A percentile compares a stretch with the other conserved stretches of the same genome.
phyloP scores from a whole-genome alignment of 2,329 filamentous ascomycete species.

The Hypoxylon sp. region DNA sequence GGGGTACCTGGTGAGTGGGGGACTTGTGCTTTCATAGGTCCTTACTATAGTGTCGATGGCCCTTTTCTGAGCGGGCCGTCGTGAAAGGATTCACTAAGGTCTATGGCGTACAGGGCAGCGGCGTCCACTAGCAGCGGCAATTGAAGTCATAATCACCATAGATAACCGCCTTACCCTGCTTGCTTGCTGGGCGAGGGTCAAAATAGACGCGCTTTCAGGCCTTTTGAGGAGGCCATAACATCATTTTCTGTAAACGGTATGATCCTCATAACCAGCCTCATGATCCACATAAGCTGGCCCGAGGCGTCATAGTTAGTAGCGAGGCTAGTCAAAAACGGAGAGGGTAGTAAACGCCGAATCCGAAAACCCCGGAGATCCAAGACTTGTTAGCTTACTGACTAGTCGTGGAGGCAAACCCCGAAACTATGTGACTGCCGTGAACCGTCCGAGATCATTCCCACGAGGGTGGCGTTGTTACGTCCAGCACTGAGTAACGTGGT shows the following conservation, averaged over 20 bases:
- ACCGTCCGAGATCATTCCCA: constrained; percentile 17
- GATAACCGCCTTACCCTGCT: constrained; percentile 16
- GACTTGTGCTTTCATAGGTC: constrained; percentile 28
- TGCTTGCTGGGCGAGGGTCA: constrained; percentile 4
- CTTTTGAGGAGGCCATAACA: neutral
- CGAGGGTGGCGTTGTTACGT: constrained; percentile 34
- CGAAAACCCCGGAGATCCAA: constrained; percentile 14
- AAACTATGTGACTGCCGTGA: constrained; percentile 18
- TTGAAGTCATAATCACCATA: constrained; percentile 19
- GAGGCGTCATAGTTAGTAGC: constrained; percentile 8
- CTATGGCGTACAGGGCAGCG: constrained; percentile 31
- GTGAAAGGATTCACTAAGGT: constrained; percentile 39
- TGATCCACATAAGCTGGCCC: constrained; percentile 5
- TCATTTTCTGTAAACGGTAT: constrained; percentile 8
- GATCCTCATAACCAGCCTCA: constrained; percentile 5
- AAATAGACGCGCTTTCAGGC: constrained; percentile 10
- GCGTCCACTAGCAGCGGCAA: constrained; percentile 23
- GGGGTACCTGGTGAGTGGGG: constrained; percentile 34
- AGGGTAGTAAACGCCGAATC: constrained; percentile 8
- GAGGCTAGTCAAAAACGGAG: constrained; percentile 14
- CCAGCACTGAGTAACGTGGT: constrained; percentile 25
- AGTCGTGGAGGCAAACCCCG: constrained; percentile 10
- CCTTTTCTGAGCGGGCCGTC: constrained; percentile 34
- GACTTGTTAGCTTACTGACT: constrained; percentile 9
- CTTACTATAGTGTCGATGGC: constrained; percentile 21